Evolutionary conservation across 495 filamentous ascomycete species (phyloP).

Genomic region (Pseudomonodictys pantanalensis): DNA sequence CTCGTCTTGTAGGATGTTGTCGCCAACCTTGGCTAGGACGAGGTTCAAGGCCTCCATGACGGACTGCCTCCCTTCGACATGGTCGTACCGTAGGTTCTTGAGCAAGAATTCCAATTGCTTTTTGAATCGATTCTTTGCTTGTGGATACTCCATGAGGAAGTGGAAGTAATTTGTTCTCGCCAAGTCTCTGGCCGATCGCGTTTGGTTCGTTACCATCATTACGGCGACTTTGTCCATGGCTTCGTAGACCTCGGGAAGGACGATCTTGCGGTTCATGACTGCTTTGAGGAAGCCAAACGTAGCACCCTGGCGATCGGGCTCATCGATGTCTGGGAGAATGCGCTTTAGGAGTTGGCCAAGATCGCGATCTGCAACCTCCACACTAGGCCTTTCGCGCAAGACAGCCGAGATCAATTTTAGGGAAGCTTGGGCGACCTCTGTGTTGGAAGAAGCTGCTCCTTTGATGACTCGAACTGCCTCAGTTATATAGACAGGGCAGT

Average conservation of each 20-base stretch:
- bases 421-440: conserved; percentile 78
- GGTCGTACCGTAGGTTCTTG: conserved; percentile 85
- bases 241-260: conserved; percentile 87
- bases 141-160: conserved; percentile 91
- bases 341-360: conserved; percentile 80
- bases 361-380: conserved; percentile 73
- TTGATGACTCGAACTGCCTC: conserved; percentile 80
- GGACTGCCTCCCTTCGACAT: conserved; percentile 81
- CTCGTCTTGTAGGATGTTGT: conserved; percentile 77
- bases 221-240: conserved; percentile 78
- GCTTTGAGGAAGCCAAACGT: conserved; percentile 91
- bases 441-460: conserved; percentile 68
- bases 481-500: conserved; percentile 72
- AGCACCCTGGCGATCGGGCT: conserved; percentile 83
- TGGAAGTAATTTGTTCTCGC: conserved; percentile 88
- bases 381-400: conserved; percentile 72
- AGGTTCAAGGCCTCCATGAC: conserved; percentile 87
- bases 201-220: conserved; percentile 97
- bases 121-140: conserved; percentile 77
- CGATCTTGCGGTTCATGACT: conserved; percentile 76
- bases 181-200: conserved; percentile 76
- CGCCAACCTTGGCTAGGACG: conserved; percentile 74
- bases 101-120: conserved; percentile 88
- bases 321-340: conserved; percentile 83
- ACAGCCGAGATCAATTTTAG: conserved; percentile 83